Evolutionary conservation across 805 yeast species (phyloP).

Genomic region (Isabelozyma heimii): DNA sequence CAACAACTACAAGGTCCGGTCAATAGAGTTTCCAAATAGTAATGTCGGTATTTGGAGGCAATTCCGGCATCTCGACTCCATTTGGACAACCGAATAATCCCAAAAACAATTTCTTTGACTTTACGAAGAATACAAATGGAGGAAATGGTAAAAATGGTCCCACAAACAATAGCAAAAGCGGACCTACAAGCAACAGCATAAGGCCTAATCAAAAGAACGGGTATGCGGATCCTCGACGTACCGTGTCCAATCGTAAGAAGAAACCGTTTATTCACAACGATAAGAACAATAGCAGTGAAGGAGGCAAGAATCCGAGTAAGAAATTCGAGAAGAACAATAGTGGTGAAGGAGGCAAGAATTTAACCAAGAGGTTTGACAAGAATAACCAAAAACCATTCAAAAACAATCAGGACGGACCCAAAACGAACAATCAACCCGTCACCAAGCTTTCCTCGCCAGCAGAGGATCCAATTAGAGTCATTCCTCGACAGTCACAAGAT

Average conservation of each 20-base stretch:
- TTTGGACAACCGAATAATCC: neutral
- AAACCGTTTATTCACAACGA: neutral
- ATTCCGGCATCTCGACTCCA: slow-evolving; percentile 5
- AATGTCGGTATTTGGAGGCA: slow-evolving; percentile 17
- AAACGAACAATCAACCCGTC: too few relatives aligned
- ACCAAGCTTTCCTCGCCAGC: neutral
- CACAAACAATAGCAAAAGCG: neutral
- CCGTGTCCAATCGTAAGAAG: slow-evolving; percentile 4
- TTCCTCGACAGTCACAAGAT: slow-evolving; percentile 17
- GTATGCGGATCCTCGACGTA: slow-evolving; percentile 9
- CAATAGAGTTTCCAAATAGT: neutral
- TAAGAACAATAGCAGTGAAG: neutral
- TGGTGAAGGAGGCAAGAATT: neutral
- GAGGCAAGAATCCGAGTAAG: neutral
- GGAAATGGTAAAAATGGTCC: neutral
- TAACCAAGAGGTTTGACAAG: neutral
- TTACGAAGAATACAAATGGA: neutral
- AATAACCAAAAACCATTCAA: neutral
- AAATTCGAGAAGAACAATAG: neutral
- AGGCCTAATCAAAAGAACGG: slow-evolving; percentile 4
- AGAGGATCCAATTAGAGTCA: slow-evolving; percentile 10
- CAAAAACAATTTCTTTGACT: neutral
- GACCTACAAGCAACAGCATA: neutral
- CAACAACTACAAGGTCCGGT: neutral
- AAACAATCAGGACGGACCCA: neutral